phyloP scores from a whole-genome alignment of 2,329 filamentous ascomycete species.

The Arthrobotrys sinensis region DNA sequence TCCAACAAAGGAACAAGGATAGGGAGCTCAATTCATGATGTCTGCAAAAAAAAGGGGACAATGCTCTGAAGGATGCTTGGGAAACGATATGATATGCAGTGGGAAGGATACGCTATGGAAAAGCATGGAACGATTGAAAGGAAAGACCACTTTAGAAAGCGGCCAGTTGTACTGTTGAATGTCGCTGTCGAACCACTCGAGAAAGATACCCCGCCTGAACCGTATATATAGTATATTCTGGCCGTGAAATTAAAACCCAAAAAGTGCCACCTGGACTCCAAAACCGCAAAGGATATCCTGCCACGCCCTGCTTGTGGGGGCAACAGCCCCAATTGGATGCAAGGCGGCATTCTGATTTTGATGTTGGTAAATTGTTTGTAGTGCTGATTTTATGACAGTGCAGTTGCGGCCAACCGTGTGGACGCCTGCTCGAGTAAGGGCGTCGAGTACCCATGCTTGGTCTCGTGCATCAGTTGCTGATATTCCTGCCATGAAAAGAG shows the following conservation, averaged over 20 bases:
- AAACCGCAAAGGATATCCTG: conserved; percentile 58
- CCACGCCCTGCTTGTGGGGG: conserved; percentile 48
- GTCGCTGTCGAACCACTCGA: conserved; percentile 30
- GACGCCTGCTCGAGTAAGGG: conserved; percentile 66
- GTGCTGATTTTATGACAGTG: conserved; percentile 52
- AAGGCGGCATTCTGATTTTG: conserved; percentile 47
- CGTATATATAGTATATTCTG: conserved; percentile 16
- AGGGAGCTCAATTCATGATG: conserved; percentile 47
- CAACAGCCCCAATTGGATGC: conserved; percentile 41
- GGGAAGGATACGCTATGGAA: conserved; percentile 39
- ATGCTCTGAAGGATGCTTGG: conserved; percentile 18
- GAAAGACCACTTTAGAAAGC: conserved; percentile 26
- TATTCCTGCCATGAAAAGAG: conserved; percentile 72
- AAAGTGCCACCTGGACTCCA: conserved; percentile 60
- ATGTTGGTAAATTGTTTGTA: conserved; percentile 47
- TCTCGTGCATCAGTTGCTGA: conserved; percentile 67
- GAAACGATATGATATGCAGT: conserved; percentile 30
- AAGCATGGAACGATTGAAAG: conserved; percentile 21
- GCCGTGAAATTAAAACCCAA: conserved; percentile 52
- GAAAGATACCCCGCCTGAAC: conserved; percentile 22
- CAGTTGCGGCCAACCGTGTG: conserved; percentile 58
- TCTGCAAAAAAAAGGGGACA: conserved; percentile 35
- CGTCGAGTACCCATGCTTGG: conserved; percentile 70
- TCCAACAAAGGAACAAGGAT: conserved; percentile 40
- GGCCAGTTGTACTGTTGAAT: conserved; percentile 40